Base-by-base conservation (phyloP, 2,329 filamentous ascomycete species). In the Phymatotrichopsis omnivora region DNA sequence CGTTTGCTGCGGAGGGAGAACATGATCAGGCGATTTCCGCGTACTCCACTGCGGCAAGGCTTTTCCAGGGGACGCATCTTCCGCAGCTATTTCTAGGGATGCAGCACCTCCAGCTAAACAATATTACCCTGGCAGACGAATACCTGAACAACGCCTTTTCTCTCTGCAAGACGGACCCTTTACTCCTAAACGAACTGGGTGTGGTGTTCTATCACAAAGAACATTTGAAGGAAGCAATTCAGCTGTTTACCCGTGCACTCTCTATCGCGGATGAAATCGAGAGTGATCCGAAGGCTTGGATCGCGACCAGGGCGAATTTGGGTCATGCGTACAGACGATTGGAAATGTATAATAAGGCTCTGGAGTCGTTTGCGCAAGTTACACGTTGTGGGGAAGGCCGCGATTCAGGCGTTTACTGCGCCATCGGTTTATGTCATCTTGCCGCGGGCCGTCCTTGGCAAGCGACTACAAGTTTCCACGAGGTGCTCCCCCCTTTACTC, bases 1-100 rank as follows among this genome's bases (percentile, higher is more conserved):
- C 91, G 0, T 98, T 98, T 62, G 91, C 91, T 1, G 87, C 86
- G 8, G 91, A 98, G 63, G 91, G 91, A 41, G 91, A 98, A 64
- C 87, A 96, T 63, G 91, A 98, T 62, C 91, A 98, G 66, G 91
- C 91, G 36, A 95, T 98, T 53, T 93, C 87, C 7, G 91, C 93
- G 0, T 98, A 98, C 66, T 93, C 85, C 23, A 98, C 91, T 1
- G 91, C 91, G 1, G 89, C 89, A 2, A 75, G 91, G 29, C 68
- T 98, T 0, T 98, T 98, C 65, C 93, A 95, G 69, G 91, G 91
- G 29, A 96, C 89, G 0, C 93, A 98, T 62, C 72, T 98, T 1
- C 91, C 91, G 0, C 89, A 94, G 60, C 76, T 98, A 2, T 98
- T 96, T 62, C 68, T 98, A 20, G 91, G 93, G 5, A 98, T 98